These are phyloP conservation scores for Amanita exitialis DNA, from an alignment of 768 basidiomycete genomes.

Conservation along the genomic window DNA sequence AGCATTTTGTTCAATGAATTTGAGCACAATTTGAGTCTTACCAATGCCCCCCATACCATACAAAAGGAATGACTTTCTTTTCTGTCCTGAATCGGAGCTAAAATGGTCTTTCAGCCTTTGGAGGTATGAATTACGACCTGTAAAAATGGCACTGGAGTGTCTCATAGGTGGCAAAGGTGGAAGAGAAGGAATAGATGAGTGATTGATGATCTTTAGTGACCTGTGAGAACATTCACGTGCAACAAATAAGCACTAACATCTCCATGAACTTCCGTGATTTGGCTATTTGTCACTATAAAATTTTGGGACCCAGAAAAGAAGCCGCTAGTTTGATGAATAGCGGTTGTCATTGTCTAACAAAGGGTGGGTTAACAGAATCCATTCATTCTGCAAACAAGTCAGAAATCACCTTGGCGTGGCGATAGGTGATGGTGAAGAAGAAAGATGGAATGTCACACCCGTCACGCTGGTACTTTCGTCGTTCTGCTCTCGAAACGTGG, in stretches of 20 bases:
- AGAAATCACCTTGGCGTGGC: not conserved
- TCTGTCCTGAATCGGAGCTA: not conserved
- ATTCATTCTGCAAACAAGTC: not conserved
- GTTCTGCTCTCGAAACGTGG: no score
- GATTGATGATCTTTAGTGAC: not conserved
- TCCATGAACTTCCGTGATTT: not conserved
- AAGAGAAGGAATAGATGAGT: not conserved
- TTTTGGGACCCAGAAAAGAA: not conserved
- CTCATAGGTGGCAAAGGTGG: not conserved
- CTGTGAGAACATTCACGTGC: not conserved
- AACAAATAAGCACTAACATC: not conserved
- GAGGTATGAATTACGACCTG: conserved; percentile 7
- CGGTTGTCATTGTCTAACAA: not conserved
- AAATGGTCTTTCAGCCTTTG: conserved; percentile 9
- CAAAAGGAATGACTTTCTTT: conserved; percentile 9
- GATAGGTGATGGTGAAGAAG: not conserved
- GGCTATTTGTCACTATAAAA: not conserved
- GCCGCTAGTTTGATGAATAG: not conserved
- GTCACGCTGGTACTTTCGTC: not conserved
- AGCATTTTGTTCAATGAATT: not conserved
- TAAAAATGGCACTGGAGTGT: not conserved
- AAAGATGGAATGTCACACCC: not conserved
- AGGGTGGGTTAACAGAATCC: not conserved
- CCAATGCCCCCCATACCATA: conserved; percentile 14
- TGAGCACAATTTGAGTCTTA: conserved; percentile 1